These are phyloP conservation scores for Fraxinus albicans DNA, from an alignment of 305 asterid genomes.

Conservation along the genomic window DNA sequence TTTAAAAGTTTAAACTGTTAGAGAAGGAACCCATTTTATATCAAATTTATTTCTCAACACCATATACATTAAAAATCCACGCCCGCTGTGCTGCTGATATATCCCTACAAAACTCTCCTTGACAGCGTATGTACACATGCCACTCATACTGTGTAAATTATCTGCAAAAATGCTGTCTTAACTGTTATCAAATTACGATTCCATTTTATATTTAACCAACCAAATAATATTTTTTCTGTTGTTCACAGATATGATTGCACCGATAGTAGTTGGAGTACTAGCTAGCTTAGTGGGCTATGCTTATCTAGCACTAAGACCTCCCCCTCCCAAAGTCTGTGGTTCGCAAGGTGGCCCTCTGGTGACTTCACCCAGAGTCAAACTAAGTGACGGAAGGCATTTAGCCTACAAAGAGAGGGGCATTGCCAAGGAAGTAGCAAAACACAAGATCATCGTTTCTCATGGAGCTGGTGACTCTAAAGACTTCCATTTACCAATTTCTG, in stretches of 20 bases:
- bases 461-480: slow-evolving; percentile 63
- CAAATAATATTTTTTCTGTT: background rate
- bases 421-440: slow-evolving; percentile 48
- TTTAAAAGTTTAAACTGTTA: too few relatives aligned
- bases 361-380: slow-evolving; percentile 56
- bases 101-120: background rate
- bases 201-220: background rate
- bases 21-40: background rate
- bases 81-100: background rate
- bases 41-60: too few relatives aligned
- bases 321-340: slow-evolving; percentile 60
- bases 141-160: background rate
- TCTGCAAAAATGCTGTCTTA: background rate
- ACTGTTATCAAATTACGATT: background rate
- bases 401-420: slow-evolving; percentile 59
- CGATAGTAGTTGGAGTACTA: slow-evolving; percentile 39
- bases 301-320: slow-evolving; percentile 50
- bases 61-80: background rate
- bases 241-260: slow-evolving; percentile 49
- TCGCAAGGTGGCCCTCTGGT: slow-evolving; percentile 66
- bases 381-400: slow-evolving; percentile 64
- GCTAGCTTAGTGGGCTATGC: slow-evolving; percentile 43
- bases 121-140: background rate
- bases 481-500: slow-evolving; percentile 42
- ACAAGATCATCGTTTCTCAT: slow-evolving; percentile 57